phyloP scores from a whole-genome alignment of 169 alveolate species.

The Cryptosporidium baileyi region DNA sequence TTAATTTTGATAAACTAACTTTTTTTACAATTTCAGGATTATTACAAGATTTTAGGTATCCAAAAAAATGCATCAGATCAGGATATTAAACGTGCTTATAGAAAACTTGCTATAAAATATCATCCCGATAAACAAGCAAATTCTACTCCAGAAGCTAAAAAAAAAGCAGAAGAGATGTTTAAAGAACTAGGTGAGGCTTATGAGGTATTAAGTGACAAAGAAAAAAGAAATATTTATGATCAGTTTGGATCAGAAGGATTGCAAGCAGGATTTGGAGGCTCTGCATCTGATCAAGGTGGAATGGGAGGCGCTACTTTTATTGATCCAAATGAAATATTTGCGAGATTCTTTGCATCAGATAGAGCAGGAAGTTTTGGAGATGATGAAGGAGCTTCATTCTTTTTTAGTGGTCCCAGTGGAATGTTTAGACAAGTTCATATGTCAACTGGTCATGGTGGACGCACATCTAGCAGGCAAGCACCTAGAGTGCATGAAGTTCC shows the following conservation, averaged over 20 bases:
- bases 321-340: slow-evolving; percentile 84
- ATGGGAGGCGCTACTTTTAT: slow-evolving; percentile 78
- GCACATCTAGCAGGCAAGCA: slow-evolving; percentile 40
- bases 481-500: slow-evolving; percentile 82
- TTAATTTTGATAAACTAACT: no score
- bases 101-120: slow-evolving; percentile 80
- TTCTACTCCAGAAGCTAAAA: slow-evolving; percentile 73
- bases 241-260: slow-evolving; percentile 76
- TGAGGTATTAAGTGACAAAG: slow-evolving; percentile 79
- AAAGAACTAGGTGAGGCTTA: slow-evolving; percentile 73
- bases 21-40: slow-evolving; percentile 11
- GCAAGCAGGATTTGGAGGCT: slow-evolving; percentile 72
- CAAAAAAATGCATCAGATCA: slow-evolving; percentile 79
- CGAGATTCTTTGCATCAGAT: slow-evolving; percentile 82
- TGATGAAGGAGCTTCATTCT: slow-evolving; percentile 76
- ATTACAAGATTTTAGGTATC: slow-evolving; percentile 80
- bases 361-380: slow-evolving; percentile 79
- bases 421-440: slow-evolving; percentile 72
- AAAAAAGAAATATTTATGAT: slow-evolving; percentile 76
- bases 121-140: slow-evolving; percentile 87
- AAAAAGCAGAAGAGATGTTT: slow-evolving; percentile 65
- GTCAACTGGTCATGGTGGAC: slow-evolving; percentile 52
- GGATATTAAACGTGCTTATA: slow-evolving; percentile 92
- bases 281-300: slow-evolving; percentile 50
- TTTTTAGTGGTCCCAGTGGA: slow-evolving; percentile 79